phyloP scores from a whole-genome alignment of 805 yeast genomes.

The Blastobotrys robertii region DNA sequence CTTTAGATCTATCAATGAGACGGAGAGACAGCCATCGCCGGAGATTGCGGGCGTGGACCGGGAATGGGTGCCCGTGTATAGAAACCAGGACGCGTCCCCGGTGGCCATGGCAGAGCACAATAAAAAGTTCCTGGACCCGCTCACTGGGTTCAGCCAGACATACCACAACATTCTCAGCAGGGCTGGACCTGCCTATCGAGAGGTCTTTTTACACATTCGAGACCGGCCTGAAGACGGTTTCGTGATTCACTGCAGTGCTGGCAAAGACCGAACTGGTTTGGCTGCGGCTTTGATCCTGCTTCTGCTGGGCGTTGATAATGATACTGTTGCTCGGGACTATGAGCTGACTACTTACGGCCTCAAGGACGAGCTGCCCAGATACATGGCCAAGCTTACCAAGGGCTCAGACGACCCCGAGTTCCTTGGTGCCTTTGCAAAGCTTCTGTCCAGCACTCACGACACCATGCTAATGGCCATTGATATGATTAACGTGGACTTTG shows the following conservation, averaged over 20 bases:
- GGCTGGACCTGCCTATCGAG: constrained; percentile 40
- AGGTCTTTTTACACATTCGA: constrained; percentile 45
- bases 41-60: constrained; percentile 36
- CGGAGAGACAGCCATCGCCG: constrained; percentile 33
- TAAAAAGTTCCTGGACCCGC: constrained; percentile 41
- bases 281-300: constrained; percentile 57
- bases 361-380: constrained; percentile 13
- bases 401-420: not conserved
- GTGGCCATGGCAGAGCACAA: constrained; percentile 49
- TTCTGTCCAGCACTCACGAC: constrained; percentile 56
- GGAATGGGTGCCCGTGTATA: constrained; percentile 49
- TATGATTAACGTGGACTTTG: constrained; percentile 40
- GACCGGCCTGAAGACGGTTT: constrained; percentile 45
- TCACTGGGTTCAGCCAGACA: constrained; percentile 53
- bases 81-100: constrained; percentile 49
- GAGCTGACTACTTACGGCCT: constrained; percentile 60
- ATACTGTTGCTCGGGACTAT: constrained; percentile 62
- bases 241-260: constrained; percentile 73
- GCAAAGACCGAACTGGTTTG: constrained; percentile 79
- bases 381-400: constrained; percentile 23
- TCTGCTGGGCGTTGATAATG: constrained; percentile 54
- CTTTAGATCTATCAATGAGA: constrained; percentile 53
- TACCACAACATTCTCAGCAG: constrained; percentile 44
- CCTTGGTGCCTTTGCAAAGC: constrained; percentile 40
- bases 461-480: constrained; percentile 58